Percentiles rank a stretch among this genome's conserved stretches.
Conservation (phyloP, 2,329 filamentous ascomycete genomes). For the Lachnellula arida region DNA sequence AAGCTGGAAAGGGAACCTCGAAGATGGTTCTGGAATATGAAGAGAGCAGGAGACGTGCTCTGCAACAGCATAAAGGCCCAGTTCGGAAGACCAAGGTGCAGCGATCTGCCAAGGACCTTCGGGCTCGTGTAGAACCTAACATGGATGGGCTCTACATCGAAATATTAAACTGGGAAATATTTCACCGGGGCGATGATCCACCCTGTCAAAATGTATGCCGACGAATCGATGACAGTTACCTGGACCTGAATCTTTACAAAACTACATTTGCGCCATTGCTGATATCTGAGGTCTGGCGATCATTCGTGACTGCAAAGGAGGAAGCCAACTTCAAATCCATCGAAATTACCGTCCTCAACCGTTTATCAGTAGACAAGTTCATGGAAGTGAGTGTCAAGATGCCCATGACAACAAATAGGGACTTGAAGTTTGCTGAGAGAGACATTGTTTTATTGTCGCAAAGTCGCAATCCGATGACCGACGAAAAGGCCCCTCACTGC, state of each 20-base stretch:
- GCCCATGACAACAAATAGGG: slow-evolving; percentile 63
- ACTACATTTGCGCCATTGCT: slow-evolving; percentile 86
- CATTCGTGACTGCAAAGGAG: slow-evolving; percentile 84
- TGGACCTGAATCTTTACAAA: slow-evolving; percentile 74
- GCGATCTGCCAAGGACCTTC: slow-evolving; percentile 87
- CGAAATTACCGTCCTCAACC: slow-evolving; percentile 80
- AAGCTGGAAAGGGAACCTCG: slow-evolving; percentile 37
- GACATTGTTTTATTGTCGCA: slow-evolving; percentile 86
- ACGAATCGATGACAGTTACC: slow-evolving; percentile 72
- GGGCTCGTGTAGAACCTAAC: slow-evolving; percentile 84
- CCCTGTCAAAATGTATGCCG: slow-evolving; percentile 70
- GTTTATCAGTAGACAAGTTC: slow-evolving; percentile 87
- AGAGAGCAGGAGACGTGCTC: slow-evolving; percentile 40
- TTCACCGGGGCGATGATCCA: slow-evolving; percentile 81
- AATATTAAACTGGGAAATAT: slow-evolving; percentile 92
- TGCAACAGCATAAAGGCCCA: slow-evolving; percentile 58
- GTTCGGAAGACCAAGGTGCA: slow-evolving; percentile 79
- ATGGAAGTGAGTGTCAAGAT: slow-evolving; percentile 86
- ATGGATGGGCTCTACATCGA: slow-evolving; percentile 79
- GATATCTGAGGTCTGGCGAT: slow-evolving; percentile 91
- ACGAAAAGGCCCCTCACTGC: slow-evolving; percentile 68
- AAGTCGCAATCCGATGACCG: slow-evolving; percentile 62
- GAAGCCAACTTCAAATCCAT: slow-evolving; percentile 78
- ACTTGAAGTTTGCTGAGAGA: slow-evolving; percentile 71
- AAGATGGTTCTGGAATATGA: slow-evolving; percentile 38